Conservation (phyloP, 495 filamentous ascomycete genomes). For the Xylaria palmicola region DNA sequence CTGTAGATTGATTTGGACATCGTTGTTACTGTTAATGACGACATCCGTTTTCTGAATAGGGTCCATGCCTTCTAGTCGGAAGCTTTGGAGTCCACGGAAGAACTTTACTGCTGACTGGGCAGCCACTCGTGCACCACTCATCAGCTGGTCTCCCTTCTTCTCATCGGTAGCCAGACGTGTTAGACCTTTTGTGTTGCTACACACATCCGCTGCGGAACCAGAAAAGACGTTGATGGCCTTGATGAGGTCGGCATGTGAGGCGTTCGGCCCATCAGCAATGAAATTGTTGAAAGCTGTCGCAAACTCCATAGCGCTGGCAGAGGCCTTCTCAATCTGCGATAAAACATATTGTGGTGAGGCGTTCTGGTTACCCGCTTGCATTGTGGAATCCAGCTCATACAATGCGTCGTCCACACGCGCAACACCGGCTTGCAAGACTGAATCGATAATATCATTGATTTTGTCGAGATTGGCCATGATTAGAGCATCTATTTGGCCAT, state of each 20-base stretch:
- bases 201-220: conserved; percentile 87
- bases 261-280: conserved; percentile 94
- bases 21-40: conserved; percentile 93
- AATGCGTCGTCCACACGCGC: conserved; percentile 94
- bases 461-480: conserved; percentile 82
- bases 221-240: conserved; percentile 88
- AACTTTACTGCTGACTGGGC: conserved; percentile 89
- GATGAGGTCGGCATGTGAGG: conserved; percentile 86
- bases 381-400: conserved; percentile 94
- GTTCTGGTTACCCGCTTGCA: conserved; percentile 98
- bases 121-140: conserved; percentile 76
- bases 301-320: conserved; percentile 91
- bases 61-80: conserved; percentile 86
- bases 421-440: conserved; percentile 89
- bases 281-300: conserved; percentile 97
- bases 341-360: conserved; percentile 94
- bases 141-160: conserved; percentile 82
- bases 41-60: conserved; percentile 87
- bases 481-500: conserved; percentile 86
- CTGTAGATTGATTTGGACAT: conserved; percentile 89
- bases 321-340: conserved; percentile 95
- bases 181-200: conserved; percentile 94
- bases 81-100: conserved; percentile 91
- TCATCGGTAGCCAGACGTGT: conserved; percentile 93
- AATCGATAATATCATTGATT: conserved; percentile 97